Evolutionary conservation across 257 asterid genomes (phyloP), one percentile per base, ranked within the genome.

Genomic region (Rehmannia glutinosa): DNA sequence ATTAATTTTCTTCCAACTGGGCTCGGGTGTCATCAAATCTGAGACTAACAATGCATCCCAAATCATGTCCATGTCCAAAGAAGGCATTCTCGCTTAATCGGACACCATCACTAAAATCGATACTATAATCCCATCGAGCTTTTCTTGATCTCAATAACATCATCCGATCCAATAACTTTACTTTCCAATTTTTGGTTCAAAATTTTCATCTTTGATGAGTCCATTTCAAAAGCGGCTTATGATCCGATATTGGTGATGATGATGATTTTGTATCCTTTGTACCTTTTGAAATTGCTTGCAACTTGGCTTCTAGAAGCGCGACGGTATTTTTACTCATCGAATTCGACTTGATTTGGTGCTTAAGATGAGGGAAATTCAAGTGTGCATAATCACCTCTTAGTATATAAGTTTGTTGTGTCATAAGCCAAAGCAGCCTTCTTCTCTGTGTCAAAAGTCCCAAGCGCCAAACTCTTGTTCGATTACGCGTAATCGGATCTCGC

Each of bases 41-140:
- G 95, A 69, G 27, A 81, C 84, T 15, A 83, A 70, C 50, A 88
- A 77, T 43, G 90, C 95, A 86, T 86, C 97, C 97, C 97, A 91
- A 43, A 91, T 91, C 70, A 82, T 75, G 33, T 91, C 97, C 91
- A 91, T 88, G 36, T 91, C 96, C 77, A 88, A 25, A 47, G 97
- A 91, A 39, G 97, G 97, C 80, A 88, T 73, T 74, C 87, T n/a
- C 83, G 79, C 92, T 56, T 8, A 39, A 16, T 16, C 13, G 46
- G 13, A 39, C 46, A 12, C 16, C 46, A 0, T 12, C 46, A 39
- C 2, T 16, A 39, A n/a, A n/a, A n/a, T 72, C 87, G 97, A 1
- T 87, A 28, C 25, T 41, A 38, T 25, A 25, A 47, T 47, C 50
- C 58, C 72, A 43, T 79, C 84, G 67, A 63, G 30, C 65, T 76